These are phyloP conservation scores for Miscanthus sacchariflorus DNA, from an alignment of 202 grass and related monocot species.

Conservation along the genomic window DNA sequence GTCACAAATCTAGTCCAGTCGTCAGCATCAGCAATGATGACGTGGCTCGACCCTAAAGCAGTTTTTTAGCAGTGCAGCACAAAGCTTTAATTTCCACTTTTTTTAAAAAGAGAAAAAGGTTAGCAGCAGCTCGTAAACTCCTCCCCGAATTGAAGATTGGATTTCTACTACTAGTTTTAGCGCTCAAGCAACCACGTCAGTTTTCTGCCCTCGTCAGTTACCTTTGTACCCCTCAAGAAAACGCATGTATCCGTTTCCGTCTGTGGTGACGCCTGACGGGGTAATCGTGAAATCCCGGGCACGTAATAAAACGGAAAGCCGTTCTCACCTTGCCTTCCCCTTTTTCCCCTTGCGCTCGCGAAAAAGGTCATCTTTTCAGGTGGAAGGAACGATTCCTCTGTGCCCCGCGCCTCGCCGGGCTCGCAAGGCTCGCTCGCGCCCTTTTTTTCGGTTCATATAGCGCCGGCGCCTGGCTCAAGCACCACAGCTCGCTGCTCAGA, in stretches of 20 bases:
- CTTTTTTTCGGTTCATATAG: conserved; percentile 26
- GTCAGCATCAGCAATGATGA: background rate
- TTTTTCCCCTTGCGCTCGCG: background rate
- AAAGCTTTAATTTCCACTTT: background rate
- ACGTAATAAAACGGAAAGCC: conserved; percentile 15
- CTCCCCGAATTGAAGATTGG: background rate
- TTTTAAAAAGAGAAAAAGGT: background rate
- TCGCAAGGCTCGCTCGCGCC: conserved; percentile 42
- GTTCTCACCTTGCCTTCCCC: background rate
- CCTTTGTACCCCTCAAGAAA: background rate
- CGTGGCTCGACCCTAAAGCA: background rate
- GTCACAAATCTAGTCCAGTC: background rate
- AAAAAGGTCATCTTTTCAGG: conserved; percentile 31
- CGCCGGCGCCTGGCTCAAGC: conserved; percentile 6
- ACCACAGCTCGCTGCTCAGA: conserved; percentile 38
- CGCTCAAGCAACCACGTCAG: background rate
- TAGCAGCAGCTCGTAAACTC: background rate
- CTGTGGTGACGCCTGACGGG: background rate
- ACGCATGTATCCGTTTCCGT: background rate
- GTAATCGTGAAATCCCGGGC: conserved; percentile 23
- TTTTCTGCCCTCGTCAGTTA: background rate
- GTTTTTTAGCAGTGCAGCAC: background rate
- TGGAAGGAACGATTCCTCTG: conserved; percentile 43
- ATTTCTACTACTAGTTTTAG: background rate
- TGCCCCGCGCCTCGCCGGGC: conserved; percentile 24